Conservation (phyloP, 345 rosid genomes). For the Trapa bicornis region DNA sequence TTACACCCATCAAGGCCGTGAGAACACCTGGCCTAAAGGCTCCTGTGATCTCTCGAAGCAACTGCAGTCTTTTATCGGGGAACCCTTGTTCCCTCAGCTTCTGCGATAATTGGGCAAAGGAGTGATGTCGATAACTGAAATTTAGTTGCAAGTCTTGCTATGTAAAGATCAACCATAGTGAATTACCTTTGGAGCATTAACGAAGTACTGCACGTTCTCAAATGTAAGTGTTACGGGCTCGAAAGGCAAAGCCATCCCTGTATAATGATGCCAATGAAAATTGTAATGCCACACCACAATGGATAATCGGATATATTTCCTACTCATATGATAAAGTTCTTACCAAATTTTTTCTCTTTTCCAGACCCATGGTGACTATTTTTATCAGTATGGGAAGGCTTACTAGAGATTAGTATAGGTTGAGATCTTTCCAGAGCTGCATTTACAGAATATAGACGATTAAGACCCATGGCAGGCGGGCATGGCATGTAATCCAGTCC, state of each 20-base stretch:
- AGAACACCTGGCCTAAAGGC: slow-evolving; percentile 37
- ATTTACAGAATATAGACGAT: background rate
- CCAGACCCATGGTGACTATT: background rate
- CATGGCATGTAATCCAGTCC: no score
- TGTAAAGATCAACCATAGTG: no score
- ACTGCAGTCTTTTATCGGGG: slow-evolving; percentile 18
- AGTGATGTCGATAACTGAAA: background rate
- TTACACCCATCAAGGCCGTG: slow-evolving; percentile 35
- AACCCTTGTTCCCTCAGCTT: slow-evolving; percentile 19
- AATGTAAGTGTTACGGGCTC: slow-evolving; percentile 24
- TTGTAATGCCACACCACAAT: background rate
- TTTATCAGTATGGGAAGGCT: slow-evolving; percentile 1
- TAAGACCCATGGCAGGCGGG: no score
- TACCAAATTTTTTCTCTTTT: slow-evolving; percentile 14
- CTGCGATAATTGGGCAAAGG: slow-evolving; percentile 2
- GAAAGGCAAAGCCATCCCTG: slow-evolving; percentile 23
- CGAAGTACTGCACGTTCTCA: slow-evolving; percentile 18
- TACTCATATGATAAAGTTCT: slow-evolving; percentile 8
- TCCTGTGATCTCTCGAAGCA: slow-evolving; percentile 28
- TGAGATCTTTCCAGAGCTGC: slow-evolving; percentile 25
- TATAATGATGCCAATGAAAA: slow-evolving; percentile 2
- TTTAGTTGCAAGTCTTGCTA: background rate
- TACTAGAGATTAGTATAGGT: slow-evolving; percentile 14
- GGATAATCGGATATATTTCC: background rate
- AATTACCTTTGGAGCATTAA: slow-evolving; percentile 24